Evolutionary conservation across 2,329 filamentous ascomycete genomes (phyloP).

Genomic region (Aspergillus pseudonomiae): DNA sequence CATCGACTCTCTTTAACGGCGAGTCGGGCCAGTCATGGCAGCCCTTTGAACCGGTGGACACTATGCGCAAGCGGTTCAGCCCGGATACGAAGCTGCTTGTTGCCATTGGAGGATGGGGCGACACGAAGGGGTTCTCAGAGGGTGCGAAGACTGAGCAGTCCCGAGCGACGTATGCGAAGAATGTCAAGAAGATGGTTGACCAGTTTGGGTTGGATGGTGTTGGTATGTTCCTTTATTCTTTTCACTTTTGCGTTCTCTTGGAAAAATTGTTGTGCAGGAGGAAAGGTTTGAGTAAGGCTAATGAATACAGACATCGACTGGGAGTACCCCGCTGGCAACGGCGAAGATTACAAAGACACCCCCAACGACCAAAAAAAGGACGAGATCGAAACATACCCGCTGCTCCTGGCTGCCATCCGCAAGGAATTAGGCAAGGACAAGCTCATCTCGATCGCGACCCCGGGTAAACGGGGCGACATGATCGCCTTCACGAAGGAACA

Average conservation of each 20-base stretch:
- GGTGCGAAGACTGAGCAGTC: constrained; percentile 57
- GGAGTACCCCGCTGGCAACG: constrained; percentile 67
- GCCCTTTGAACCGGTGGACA: constrained; percentile 57
- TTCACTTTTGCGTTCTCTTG: no score
- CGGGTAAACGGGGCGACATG: constrained; percentile 66
- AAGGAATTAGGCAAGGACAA: constrained; percentile 60
- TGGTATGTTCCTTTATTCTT: constrained; percentile 51
- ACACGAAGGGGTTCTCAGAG: constrained; percentile 63
- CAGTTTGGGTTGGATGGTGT: constrained; percentile 67
- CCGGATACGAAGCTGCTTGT: constrained; percentile 66
- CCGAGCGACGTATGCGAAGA: constrained; percentile 63
- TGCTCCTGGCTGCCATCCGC: constrained; percentile 63
- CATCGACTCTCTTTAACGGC: constrained; percentile 53
- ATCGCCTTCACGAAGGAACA: constrained; percentile 64
- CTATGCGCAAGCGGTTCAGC: constrained; percentile 57
- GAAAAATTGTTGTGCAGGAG: no score
- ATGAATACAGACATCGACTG: constrained; percentile 63
- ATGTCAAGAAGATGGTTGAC: constrained; percentile 65
- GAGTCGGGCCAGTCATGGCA: constrained; percentile 48
- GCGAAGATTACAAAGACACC: constrained; percentile 66
- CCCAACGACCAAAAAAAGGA: constrained; percentile 62
- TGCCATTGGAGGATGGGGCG: constrained; percentile 76
- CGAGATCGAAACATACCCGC: constrained; percentile 65
- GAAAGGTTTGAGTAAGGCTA: no score
- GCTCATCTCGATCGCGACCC: constrained; percentile 68